A percentile compares a stretch with the other conserved stretches of the same genome.
Evolutionary conservation across 768 basidiomycete species (phyloP).

Genomic region (Dacryopinax primogenitus): DNA sequence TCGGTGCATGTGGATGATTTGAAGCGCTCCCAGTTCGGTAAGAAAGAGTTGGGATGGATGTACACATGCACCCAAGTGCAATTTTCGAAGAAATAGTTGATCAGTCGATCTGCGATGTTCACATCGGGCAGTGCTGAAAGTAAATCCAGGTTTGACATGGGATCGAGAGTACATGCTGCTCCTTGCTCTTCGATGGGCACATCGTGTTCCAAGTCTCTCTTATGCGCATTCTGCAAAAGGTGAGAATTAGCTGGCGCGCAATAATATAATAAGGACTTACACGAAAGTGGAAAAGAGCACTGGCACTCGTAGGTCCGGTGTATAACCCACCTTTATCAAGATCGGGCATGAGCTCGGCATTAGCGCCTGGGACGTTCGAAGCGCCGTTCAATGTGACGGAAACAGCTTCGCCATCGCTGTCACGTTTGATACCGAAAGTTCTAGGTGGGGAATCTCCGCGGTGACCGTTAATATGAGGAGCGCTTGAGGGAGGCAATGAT

Average conservation of each 20-base stretch:
- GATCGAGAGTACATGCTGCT: not conserved
- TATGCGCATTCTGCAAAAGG: not conserved
- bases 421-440: not conserved
- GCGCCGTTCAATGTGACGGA: not conserved
- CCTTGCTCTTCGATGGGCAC: not conserved
- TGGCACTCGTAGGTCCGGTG: constrained; percentile 56
- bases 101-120: constrained; percentile 57
- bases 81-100: constrained; percentile 69
- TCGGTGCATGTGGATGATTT: constrained; percentile 53
- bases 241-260: not conserved
- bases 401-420: not conserved
- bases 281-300: not conserved
- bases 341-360: constrained; percentile 29
- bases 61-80: constrained; percentile 82
- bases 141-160: constrained; percentile 47
- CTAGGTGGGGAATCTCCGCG: not conserved
- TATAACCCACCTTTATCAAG: constrained; percentile 58
- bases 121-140: constrained; percentile 51
- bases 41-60: constrained; percentile 51
- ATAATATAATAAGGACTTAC: not conserved
- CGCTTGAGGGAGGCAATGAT: not conserved
- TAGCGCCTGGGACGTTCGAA: not conserved
- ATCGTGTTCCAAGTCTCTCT: not conserved
- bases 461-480: not conserved
- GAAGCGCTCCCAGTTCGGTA: constrained; percentile 56